A percentile compares a stretch with the other conserved stretches of the same genome.
phyloP scores from a whole-genome alignment of 495 filamentous ascomycete species.

The Podospora tetraspora region DNA sequence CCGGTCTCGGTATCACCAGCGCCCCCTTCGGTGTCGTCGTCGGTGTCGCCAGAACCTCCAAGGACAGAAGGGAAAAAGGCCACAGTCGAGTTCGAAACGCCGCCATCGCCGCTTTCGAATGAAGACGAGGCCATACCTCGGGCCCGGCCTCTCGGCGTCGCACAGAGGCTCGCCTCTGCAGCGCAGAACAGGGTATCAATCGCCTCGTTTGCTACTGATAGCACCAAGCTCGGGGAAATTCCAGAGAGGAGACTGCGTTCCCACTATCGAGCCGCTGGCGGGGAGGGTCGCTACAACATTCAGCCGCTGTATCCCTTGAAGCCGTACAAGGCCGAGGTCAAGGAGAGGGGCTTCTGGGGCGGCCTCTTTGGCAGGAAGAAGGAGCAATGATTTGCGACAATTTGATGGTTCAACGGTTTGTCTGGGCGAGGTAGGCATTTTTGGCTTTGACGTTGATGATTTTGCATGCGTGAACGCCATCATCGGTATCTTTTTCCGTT shows the following conservation, averaged over 20 bases:
- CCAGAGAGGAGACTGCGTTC: slow-evolving; percentile 26
- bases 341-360: slow-evolving; percentile 26
- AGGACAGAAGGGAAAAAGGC: background rate
- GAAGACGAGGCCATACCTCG: background rate
- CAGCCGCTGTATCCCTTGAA: slow-evolving; percentile 27
- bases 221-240: slow-evolving; percentile 37
- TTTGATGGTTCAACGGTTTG: background rate
- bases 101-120: background rate
- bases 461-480: background rate
- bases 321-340: slow-evolving; percentile 27
- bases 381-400: background rate
- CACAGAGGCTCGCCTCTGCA: slow-evolving; percentile 8
- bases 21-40: background rate
- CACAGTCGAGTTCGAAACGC: slow-evolving; percentile 2
- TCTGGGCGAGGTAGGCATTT: background rate
- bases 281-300: slow-evolving; percentile 28
- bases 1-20: too few relatives aligned
- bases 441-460: background rate
- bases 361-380: slow-evolving; percentile 25
- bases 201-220: slow-evolving; percentile 29
- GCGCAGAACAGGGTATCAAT: slow-evolving; percentile 26
- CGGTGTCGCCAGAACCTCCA: background rate
- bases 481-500: background rate
- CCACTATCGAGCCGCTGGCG: slow-evolving; percentile 10
- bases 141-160: background rate